Conservation (phyloP, 495 filamentous ascomycete genomes). For the Annulohypoxylon moriforme region DNA sequence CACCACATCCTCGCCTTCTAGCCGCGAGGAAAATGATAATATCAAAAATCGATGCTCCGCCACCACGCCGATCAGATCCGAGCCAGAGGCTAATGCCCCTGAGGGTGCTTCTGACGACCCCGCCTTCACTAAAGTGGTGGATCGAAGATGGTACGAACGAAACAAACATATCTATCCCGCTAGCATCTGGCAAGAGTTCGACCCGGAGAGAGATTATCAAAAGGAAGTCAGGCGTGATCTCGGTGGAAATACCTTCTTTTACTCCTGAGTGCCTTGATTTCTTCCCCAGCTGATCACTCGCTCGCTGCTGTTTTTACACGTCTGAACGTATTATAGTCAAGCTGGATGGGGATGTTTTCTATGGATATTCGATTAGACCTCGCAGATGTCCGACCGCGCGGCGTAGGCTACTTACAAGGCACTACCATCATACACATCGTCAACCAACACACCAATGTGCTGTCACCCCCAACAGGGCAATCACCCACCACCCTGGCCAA, state of each 20-base stretch:
- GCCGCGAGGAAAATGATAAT: slow-evolving; percentile 24
- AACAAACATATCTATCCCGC: slow-evolving; percentile 99
- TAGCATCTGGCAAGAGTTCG: slow-evolving; percentile 95
- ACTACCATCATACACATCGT: not conserved
- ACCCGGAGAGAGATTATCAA: slow-evolving; percentile 86
- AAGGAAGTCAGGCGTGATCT: slow-evolving; percentile 83
- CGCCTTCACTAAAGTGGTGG: slow-evolving; percentile 90
- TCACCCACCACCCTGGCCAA: slow-evolving; percentile 62
- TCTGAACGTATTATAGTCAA: not conserved
- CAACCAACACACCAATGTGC: not conserved
- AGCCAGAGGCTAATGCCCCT: slow-evolving; percentile 56
- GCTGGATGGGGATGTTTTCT: not conserved
- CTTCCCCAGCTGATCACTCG: not conserved
- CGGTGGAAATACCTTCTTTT: slow-evolving; percentile 94
- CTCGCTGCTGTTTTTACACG: not conserved
- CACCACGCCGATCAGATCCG: slow-evolving; percentile 58
- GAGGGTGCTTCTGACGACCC: slow-evolving; percentile 86
- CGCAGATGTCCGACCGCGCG: not conserved
- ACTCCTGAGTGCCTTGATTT: slow-evolving; percentile 56
- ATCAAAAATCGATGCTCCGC: slow-evolving; percentile 28
- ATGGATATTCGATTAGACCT: not conserved
- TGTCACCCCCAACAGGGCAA: slow-evolving; percentile 39
- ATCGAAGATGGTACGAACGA: slow-evolving; percentile 93
- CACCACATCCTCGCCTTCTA: slow-evolving; percentile 37
- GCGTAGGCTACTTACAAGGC: slow-evolving; percentile 1